phyloP scores from a whole-genome alignment of 306 rosid genomes.

The Sicyos edulis region DNA sequence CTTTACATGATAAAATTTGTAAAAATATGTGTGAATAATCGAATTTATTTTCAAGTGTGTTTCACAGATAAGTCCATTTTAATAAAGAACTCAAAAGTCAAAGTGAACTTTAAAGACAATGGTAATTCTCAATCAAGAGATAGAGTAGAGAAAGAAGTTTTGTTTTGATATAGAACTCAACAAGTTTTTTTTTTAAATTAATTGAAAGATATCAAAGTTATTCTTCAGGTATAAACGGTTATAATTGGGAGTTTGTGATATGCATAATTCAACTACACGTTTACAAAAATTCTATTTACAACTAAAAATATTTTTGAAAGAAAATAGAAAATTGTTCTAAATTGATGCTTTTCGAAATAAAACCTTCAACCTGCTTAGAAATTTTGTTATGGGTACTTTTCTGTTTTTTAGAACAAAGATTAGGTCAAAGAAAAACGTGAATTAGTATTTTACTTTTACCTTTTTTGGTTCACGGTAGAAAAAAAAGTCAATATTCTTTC shows the following conservation, averaged over 20 bases:
- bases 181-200: too few species aligned
- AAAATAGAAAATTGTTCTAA: too few species aligned
- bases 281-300: background rate
- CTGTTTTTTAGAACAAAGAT: background rate
- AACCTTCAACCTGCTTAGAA: too few species aligned
- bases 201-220: background rate
- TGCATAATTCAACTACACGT: background rate
- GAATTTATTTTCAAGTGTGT: background rate
- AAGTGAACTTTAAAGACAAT: too few species aligned
- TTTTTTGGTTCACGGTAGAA: background rate
- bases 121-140: too few species aligned
- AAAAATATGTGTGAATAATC: background rate
- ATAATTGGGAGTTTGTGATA: background rate
- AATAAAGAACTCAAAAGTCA: background rate
- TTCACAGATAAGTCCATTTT: background rate
- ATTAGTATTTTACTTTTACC: background rate
- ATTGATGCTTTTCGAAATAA: too few species aligned
- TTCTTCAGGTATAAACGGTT: background rate
- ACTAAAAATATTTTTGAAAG: background rate
- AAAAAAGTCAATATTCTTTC: background rate
- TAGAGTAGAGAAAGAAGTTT: too few species aligned
- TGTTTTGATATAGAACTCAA: too few species aligned
- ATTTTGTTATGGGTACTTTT: too few species aligned
- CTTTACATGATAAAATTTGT: background rate
- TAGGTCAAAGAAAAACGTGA: background rate